Percentiles rank a stretch among this genome's conserved stretches.
phyloP scores from a whole-genome alignment of 495 filamentous ascomycete genomes.

The Trichoderma erinaceum region DNA sequence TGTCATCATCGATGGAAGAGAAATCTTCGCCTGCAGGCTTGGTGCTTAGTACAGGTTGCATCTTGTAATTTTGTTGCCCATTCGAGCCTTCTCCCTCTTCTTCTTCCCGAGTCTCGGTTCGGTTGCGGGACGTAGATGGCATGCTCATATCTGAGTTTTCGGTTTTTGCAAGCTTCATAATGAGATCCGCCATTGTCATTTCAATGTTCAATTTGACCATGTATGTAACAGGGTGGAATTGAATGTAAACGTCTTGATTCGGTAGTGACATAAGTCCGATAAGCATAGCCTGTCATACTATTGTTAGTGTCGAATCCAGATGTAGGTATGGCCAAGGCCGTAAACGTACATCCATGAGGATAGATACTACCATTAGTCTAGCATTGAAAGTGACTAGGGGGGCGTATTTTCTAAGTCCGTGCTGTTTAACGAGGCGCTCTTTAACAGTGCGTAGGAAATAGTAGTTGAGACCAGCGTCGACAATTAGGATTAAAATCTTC shows the following conservation, averaged over 20 bases:
- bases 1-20: constrained; percentile 6
- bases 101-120: background rate
- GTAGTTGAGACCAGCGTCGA: constrained; percentile 40
- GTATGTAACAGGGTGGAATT: constrained; percentile 49
- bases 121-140: background rate
- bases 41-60: background rate
- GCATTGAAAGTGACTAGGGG: constrained; percentile 41
- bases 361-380: constrained; percentile 38
- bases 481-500: constrained; percentile 38
- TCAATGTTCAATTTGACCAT: constrained; percentile 51
- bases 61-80: background rate
- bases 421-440: constrained; percentile 1
- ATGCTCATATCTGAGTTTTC: background rate
- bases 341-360: constrained; percentile 40
- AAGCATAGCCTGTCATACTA: constrained; percentile 23
- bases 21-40: background rate
- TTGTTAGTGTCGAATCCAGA: background rate
- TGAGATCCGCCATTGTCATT: constrained; percentile 46
- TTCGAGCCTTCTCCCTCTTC: background rate
- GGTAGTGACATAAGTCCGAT: constrained; percentile 28
- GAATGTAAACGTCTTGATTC: constrained; percentile 27
- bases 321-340: background rate
- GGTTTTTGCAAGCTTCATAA: constrained; percentile 24
- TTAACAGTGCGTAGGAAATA: constrained; percentile 38
- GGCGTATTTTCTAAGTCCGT: constrained; percentile 41